These are phyloP conservation scores for Termitomyces sp. DNA, from an alignment of 768 basidiomycete genomes.

Conservation along the genomic window DNA sequence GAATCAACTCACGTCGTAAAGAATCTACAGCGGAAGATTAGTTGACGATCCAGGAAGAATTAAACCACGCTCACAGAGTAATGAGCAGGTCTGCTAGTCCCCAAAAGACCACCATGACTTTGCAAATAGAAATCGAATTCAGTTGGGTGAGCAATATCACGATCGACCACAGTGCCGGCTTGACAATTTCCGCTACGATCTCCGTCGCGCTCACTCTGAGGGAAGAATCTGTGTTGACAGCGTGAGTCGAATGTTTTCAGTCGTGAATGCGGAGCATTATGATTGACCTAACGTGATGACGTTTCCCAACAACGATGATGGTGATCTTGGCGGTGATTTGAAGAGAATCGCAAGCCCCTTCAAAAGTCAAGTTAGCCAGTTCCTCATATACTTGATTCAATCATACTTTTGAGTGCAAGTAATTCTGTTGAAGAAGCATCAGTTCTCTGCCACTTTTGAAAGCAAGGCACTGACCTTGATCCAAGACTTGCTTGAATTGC, in stretches of 20 bases:
- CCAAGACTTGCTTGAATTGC: conserved; percentile 50
- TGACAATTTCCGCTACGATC: conserved; percentile 73
- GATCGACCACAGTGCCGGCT: conserved; percentile 78
- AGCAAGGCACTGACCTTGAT: conserved; percentile 34
- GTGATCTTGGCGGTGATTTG: conserved; percentile 58
- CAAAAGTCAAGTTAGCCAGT: conserved; percentile 5
- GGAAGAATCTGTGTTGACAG: conserved; percentile 30
- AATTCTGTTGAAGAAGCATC: conserved; percentile 35
- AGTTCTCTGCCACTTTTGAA: not conserved
- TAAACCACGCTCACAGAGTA: conserved; percentile 33
- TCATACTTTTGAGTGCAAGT: conserved; percentile 42
- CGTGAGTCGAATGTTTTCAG: not conserved
- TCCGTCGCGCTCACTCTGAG: conserved; percentile 35
- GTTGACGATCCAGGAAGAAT: not conserved
- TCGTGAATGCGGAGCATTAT: conserved; percentile 7
- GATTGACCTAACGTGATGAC: conserved; percentile 44
- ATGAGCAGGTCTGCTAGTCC: conserved; percentile 58
- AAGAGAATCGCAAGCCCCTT: conserved; percentile 52
- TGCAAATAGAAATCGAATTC: conserved; percentile 81
- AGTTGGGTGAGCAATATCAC: conserved; percentile 63
- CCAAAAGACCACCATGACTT: conserved; percentile 74
- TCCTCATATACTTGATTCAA: not conserved
- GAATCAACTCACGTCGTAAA: conserved; percentile 35
- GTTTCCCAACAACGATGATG: conserved; percentile 67
- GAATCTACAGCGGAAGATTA: conserved; percentile 23